Percentiles rank a stretch among this genome's conserved stretches.
Conservation (phyloP, 306 rosid genomes). For the Phaseolus lunatus region DNA sequence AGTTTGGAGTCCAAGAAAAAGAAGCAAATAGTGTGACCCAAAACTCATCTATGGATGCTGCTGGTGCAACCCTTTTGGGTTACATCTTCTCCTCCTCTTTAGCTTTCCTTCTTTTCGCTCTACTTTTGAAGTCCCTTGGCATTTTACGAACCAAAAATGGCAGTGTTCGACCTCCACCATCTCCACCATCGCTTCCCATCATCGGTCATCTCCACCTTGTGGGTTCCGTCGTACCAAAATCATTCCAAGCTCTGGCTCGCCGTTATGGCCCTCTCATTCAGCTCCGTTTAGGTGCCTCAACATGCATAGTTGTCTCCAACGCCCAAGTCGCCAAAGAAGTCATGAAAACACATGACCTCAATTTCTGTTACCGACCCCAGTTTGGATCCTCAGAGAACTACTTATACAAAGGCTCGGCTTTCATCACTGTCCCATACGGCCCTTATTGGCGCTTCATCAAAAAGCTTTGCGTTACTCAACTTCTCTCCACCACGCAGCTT, state of each 20-base stretch:
- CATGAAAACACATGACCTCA: constrained; percentile 61
- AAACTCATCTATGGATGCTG: constrained; percentile 15
- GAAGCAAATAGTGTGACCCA: neutral
- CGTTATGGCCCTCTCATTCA: constrained; percentile 64
- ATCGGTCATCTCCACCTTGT: constrained; percentile 63
- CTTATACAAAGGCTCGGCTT: constrained; percentile 55
- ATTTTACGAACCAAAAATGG: neutral
- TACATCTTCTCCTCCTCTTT: constrained; percentile 27
- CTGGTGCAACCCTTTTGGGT: constrained; percentile 11
- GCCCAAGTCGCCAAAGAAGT: constrained; percentile 61
- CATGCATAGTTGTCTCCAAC: constrained; percentile 58
- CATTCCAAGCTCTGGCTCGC: constrained; percentile 59
- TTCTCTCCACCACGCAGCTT: constrained; percentile 58
- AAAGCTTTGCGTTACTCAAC: constrained; percentile 58
- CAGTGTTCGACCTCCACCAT: constrained; percentile 44
- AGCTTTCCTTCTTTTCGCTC: constrained; percentile 29
- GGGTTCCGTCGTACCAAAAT: constrained; percentile 60
- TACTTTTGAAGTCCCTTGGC: constrained; percentile 25
- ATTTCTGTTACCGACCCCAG: constrained; percentile 57
- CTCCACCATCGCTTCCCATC: constrained; percentile 58
- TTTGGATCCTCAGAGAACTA: constrained; percentile 59
- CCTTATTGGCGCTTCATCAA: constrained; percentile 74
- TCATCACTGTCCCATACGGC: constrained; percentile 63
- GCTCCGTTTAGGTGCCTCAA: constrained; percentile 64
- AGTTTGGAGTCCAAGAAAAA: neutral